Base-by-base conservation (phyloP, 1,284 basidiomycete genomes). In the Cryptococcus sp. region DNA sequence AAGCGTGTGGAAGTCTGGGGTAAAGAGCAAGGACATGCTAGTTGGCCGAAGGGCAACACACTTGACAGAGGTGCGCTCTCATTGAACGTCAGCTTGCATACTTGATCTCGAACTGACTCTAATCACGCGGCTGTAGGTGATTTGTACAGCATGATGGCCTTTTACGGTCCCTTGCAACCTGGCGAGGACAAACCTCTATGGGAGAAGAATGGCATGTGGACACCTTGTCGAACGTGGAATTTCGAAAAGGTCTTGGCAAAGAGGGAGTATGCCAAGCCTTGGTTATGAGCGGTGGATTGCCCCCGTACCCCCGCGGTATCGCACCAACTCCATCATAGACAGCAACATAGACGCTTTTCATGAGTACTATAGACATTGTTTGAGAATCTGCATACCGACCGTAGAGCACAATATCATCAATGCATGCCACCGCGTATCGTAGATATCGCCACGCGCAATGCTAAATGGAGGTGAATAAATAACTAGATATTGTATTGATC, bases 111-210 rank as follows among this genome's bases (percentile, higher is more conserved):
- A 17, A 34, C 48, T 50, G 48, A 50, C 26, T 34, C 5, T 11
- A 23, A 11, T 22, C 16, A 25, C 45, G 22, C 16, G 22, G 4
- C 23, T 39, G 6, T 37, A 50, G 48, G 48, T 50, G 48, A 50
- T 29, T 26, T 50, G 6, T 50, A 50, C 23, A 29, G 48, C n/a
- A 50, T 50, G 48, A 26, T 50, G 48, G 48, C 48, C 17, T 50
- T 25, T 19, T 50, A 50, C n/a, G 29, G 20, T n/a, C 22, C 23
- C 6, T 17, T 50, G 17, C 48, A 50, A 22, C 17, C 48, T 19
- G 48, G 48, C 17, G 48, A 50, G 22, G 37, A 50, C 19, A 19
- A 50, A 34, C 48, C 48, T 1, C 48, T 50, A 6, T 50, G 48
- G 48, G 48, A 25, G 16, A 26, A 37, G 5, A 50, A 50, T 22